Evolutionary conservation across 768 basidiomycete species (phyloP).

Genomic region (Kwoniella sp.): DNA sequence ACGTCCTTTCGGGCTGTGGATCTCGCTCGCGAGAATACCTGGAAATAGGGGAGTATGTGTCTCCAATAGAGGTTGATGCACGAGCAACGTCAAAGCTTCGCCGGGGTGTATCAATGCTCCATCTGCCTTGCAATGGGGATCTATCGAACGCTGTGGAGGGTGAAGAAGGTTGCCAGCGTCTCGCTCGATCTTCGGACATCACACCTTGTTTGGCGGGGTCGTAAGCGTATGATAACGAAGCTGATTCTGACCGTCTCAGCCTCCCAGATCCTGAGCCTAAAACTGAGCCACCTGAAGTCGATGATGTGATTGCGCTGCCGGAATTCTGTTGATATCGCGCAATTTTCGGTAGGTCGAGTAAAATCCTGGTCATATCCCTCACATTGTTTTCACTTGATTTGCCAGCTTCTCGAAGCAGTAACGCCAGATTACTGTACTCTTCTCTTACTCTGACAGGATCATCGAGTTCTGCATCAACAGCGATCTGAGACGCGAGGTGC

Average conservation of each 20-base stretch:
- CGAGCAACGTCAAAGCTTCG: slow-evolving; percentile 7
- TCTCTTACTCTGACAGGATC: slow-evolving; percentile 14
- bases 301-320: slow-evolving; percentile 14
- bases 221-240: slow-evolving; percentile 2
- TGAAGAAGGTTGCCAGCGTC: slow-evolving; percentile 23
- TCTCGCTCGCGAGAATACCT: slow-evolving; percentile 11
- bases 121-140: slow-evolving; percentile 19
- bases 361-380: slow-evolving; percentile 41
- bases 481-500: slow-evolving; percentile 23
- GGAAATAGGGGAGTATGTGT: slow-evolving; percentile 14
- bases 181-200: slow-evolving; percentile 17
- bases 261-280: background rate
- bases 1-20: background rate
- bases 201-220: slow-evolving; percentile 19
- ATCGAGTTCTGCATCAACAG: slow-evolving; percentile 26
- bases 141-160: slow-evolving; percentile 7
- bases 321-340: background rate
- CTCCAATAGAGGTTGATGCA: slow-evolving; percentile 20
- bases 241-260: slow-evolving; percentile 15
- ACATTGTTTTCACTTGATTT: slow-evolving; percentile 40
- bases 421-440: slow-evolving; percentile 21
- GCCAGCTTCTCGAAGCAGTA: slow-evolving; percentile 30
- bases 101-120: slow-evolving; percentile 18
- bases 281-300: slow-evolving; percentile 11
- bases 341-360: slow-evolving; percentile 42